A percentile compares a stretch with the other conserved stretches of the same genome.
Conservation (phyloP, 306 rosid species). For the Urtica urens region DNA sequence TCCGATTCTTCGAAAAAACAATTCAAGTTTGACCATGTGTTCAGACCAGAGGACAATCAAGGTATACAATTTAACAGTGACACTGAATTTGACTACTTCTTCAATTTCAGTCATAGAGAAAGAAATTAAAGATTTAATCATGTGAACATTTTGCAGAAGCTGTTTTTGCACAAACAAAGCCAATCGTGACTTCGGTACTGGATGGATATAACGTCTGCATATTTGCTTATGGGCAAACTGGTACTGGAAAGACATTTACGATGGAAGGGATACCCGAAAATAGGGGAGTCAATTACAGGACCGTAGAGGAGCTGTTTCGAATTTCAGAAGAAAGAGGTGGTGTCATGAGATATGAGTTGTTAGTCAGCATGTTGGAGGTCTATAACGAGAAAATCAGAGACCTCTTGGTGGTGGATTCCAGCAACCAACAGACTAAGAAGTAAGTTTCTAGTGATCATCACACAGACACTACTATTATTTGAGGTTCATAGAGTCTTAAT, state of each 20-base stretch:
- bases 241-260: conserved; percentile 94
- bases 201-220: conserved; percentile 94
- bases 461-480: background rate
- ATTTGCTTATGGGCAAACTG: conserved; percentile 99
- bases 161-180: conserved; percentile 72
- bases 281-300: conserved; percentile 94
- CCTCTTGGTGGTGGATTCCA: conserved; percentile 70
- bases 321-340: conserved; percentile 60
- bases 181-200: conserved; percentile 78
- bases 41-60: conserved; percentile 73
- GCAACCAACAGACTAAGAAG: conserved; percentile 69
- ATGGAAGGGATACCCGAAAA: conserved; percentile 89
- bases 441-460: conserved; percentile 33
- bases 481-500: background rate
- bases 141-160: conserved; percentile 40
- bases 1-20: conserved; percentile 87
- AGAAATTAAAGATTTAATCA: background rate
- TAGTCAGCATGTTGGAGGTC: conserved; percentile 93
- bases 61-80: conserved; percentile 31
- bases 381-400: conserved; percentile 91
- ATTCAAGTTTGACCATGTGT: conserved; percentile 78
- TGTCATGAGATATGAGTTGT: conserved; percentile 58
- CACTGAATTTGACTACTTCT: background rate
- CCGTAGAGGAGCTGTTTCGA: conserved; percentile 69
- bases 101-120: conserved; percentile 5